A percentile compares a stretch with the other conserved stretches of the same genome.
Conservation (phyloP, 1,139 yeast species). For the Pichia sp. region DNA sequence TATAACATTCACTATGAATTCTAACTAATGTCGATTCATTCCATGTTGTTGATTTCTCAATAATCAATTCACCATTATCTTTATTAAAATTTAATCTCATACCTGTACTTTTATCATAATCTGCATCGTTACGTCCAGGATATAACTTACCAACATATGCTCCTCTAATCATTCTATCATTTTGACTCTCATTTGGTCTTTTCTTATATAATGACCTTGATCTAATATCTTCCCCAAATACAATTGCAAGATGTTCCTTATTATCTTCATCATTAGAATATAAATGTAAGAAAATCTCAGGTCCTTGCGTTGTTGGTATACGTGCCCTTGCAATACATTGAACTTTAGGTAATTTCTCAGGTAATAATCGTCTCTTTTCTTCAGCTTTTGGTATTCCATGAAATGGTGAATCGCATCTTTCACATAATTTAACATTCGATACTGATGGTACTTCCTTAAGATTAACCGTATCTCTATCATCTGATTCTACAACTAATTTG, state of each 20-base stretch:
- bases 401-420: conserved; percentile 9
- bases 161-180: conserved; percentile 93
- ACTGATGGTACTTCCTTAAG: background rate
- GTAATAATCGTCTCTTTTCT: conserved; percentile 30
- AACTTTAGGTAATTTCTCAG: conserved; percentile 56
- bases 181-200: conserved; percentile 65
- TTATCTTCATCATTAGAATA: conserved; percentile 79
- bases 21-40: conserved; percentile 44
- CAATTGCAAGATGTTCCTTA: conserved; percentile 95
- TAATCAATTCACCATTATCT: conserved; percentile 41
- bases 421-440: background rate
- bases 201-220: conserved; percentile 62
- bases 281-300: conserved; percentile 85
- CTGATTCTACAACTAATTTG: background rate
- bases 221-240: conserved; percentile 86
- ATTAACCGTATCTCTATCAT: background rate
- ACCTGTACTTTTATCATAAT: conserved; percentile 43
- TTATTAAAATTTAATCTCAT: conserved; percentile 40
- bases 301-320: conserved; percentile 88
- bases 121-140: conserved; percentile 77
- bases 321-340: conserved; percentile 87
- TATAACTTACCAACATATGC: conserved; percentile 85
- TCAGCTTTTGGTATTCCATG: conserved; percentile 8
- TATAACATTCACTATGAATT: conserved; percentile 95
- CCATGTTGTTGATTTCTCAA: conserved; percentile 27